These are phyloP conservation scores for Chaetomium olivaceum DNA, from an alignment of 2,329 filamentous ascomycete genomes.

Conservation along the genomic window DNA sequence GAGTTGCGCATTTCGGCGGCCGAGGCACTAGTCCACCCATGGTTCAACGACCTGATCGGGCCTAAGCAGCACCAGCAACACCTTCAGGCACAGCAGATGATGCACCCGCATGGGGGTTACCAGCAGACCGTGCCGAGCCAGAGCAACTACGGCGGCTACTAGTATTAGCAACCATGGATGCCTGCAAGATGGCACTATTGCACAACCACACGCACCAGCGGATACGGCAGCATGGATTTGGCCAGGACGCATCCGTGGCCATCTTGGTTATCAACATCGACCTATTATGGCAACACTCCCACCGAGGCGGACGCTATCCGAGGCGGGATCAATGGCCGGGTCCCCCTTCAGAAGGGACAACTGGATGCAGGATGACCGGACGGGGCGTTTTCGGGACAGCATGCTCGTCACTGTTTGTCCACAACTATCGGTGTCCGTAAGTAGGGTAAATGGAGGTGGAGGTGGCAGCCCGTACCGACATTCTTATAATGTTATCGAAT, in stretches of 20 bases:
- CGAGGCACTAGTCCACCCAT: constrained; percentile 84
- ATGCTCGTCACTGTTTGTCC: neutral
- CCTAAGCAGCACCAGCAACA: constrained; percentile 50
- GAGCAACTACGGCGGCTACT: constrained; percentile 35
- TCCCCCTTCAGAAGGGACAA: neutral
- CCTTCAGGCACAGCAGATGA: constrained; percentile 29
- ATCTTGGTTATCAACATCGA: neutral
- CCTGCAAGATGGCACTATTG: neutral
- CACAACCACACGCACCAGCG: neutral
- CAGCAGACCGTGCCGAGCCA: constrained; percentile 34
- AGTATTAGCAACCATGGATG: constrained; percentile 11
- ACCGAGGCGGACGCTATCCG: neutral
- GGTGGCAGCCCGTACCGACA: neutral
- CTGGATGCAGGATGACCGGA: neutral
- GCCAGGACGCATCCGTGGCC: neutral
- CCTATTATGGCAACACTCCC: neutral
- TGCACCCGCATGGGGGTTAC: constrained; percentile 34
- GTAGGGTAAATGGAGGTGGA: neutral
- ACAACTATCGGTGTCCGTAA: neutral
- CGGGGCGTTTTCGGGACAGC: neutral
- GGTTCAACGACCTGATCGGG: constrained; percentile 77
- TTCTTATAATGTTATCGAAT: neutral
- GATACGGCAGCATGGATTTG: neutral
- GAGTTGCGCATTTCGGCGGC: constrained; percentile 87
- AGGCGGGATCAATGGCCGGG: too few species aligned